Evolutionary conservation across 345 rosid genomes (phyloP), one percentile per base, ranked within the genome.

Genomic region (Erysimum cheiranthoides): DNA sequence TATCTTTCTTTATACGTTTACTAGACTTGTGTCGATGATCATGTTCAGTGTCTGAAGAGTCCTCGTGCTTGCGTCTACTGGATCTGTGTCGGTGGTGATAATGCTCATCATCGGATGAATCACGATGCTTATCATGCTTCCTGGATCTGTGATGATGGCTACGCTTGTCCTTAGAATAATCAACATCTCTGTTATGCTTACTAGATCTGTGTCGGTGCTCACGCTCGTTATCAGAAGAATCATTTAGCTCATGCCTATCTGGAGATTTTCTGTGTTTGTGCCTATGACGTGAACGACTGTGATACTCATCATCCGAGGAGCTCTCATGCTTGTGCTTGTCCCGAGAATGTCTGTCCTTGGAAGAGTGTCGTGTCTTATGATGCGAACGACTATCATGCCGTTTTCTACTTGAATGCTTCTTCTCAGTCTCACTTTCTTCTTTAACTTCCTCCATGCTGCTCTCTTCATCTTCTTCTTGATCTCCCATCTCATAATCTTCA

Each of bases 321-420:
- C 68, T 62, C 69, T 67, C 74, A 31, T 78, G 80, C 73, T 75
- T 79, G 27, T 70, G 86, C 70, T 60, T 64, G 73, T 64, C 85
- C 38, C 61, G 53, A 40, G 86, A 84, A 54, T 82, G 79, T 59
- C 59, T 67, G 66, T 79, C 82, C 75, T 68, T 79, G 10, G 78
- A 79, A 34, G 75, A 83, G 68, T 77, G 87, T 71, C 81, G 75
- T 81, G 81, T 84, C 61, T 76, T 78, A 71, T 76, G 88, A 73
- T 73, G 88, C 73, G 25, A 21, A 21, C 25, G 25, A 21, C 85
- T 77, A 56, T 85, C 87, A 38, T 75, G 75, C 50, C 63, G 80
- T 71, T 78, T 90, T 83, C 76, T 87, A 78, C 81, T 74, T 0
- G 84, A 82, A 61, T 75, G 88, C 68, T 84, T 84, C 61, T 50